A percentile compares a stretch with the other conserved stretches of the same genome.
These are phyloP conservation scores for Spongospora subterranea DNA, from an alignment of 208 protist genomes.

Conservation along the genomic window DNA sequence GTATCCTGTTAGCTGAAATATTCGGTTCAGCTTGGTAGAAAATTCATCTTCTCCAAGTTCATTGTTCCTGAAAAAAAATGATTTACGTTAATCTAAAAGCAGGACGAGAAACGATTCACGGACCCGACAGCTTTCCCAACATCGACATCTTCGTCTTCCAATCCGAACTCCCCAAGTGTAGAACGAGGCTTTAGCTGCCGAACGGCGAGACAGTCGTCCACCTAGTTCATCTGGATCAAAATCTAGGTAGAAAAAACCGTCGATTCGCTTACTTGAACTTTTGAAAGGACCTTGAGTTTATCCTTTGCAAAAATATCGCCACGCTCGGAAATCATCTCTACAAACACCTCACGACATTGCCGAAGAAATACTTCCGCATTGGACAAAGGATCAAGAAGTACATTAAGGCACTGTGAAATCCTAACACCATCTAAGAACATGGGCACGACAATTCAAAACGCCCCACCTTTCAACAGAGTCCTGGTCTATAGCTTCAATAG, in stretches of 20 bases:
- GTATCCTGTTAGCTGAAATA: conserved; percentile 89
- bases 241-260: background rate
- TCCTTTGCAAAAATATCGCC: background rate
- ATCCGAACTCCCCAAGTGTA: background rate
- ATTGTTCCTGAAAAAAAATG: background rate
- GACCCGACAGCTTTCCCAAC: conserved; percentile 49
- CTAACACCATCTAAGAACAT: conserved; percentile 54
- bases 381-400: conserved; percentile 67
- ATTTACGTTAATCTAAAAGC: too few species aligned
- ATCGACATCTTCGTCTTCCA: conserved; percentile 18
- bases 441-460: background rate
- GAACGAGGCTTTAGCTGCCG: conserved; percentile 9
- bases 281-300: background rate
- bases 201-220: background rate
- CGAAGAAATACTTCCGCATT: conserved; percentile 70
- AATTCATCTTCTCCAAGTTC: background rate
- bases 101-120: background rate
- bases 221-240: background rate
- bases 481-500: conserved; percentile 71
- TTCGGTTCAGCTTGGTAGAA: conserved; percentile 73
- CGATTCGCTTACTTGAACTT: conserved; percentile 15
- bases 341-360: conserved; percentile 80
- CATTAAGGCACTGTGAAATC: conserved; percentile 80
- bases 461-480: conserved; percentile 82
- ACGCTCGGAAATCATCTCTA: conserved; percentile 71